Conservation (phyloP, 352 stramenopile genomes). For the Phytophthora tubulina region DNA sequence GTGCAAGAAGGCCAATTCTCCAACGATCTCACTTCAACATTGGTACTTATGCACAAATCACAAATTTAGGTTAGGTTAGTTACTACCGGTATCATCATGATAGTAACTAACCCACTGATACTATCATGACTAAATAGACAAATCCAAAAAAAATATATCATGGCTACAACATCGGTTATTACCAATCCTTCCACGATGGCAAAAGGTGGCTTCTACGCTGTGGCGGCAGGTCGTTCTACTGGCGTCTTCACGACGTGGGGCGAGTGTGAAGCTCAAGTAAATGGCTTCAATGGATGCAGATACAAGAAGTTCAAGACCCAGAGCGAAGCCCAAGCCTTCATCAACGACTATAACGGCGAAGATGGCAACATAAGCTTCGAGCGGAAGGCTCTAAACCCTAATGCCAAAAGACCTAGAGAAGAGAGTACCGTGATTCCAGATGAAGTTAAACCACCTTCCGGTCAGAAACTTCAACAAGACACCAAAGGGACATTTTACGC, state of each 20-base stretch:
- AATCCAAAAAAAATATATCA: neutral
- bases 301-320: conserved; percentile 78
- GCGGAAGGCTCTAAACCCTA: neutral
- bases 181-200: conserved; percentile 17
- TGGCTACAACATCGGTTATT: conserved; percentile 1
- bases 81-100: too few species aligned
- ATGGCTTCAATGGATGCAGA: conserved; percentile 55
- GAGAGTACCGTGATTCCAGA: conserved; percentile 17
- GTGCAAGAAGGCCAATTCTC: neutral
- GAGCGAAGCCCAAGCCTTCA: conserved; percentile 59
- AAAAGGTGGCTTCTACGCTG: conserved; percentile 66
- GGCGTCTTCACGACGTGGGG: conserved; percentile 72
- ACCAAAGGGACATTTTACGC: conserved; percentile 37
- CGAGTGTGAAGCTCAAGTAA: conserved; percentile 59
- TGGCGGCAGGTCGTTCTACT: conserved; percentile 56
- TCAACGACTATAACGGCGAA: conserved; percentile 29
- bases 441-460: conserved; percentile 1
- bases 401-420: conserved; percentile 18
- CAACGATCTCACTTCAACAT: neutral
- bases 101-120: too few species aligned
- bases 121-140: neutral
- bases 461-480: conserved; percentile 28
- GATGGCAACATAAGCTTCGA: neutral
- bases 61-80: neutral
- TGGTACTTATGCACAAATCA: neutral